Base-by-base conservation (phyloP, 108 stramenopile genomes). In the Cyclostephanos invisitatus region DNA sequence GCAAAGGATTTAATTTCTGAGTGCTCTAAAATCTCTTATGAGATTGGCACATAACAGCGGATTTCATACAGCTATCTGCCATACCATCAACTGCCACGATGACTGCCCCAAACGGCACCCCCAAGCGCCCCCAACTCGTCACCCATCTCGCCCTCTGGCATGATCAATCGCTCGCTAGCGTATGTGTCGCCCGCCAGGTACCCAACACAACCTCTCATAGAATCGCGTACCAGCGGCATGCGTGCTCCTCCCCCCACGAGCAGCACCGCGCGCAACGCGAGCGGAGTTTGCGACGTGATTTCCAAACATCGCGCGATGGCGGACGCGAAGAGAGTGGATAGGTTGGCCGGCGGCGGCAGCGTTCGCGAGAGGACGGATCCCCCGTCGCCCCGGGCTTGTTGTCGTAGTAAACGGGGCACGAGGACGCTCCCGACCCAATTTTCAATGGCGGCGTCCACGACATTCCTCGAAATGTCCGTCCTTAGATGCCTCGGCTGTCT, bases 171-270 rank as follows among this genome's bases (percentile, higher is more conserved):
- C 49, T 68, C 50, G 3, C 29, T 49, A 7, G 42, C 60, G 58
- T 64, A 78, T 1, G 55, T 28, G 20, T 73, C 78, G 15, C 79
- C 79, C 17, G 67, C 73, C 29, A 80, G 57, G 40, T 64, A 62
- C 27, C 48, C 79, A 21, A 65, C 64, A 7, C 61, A 67, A 10
- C 63, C 69, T 28, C 58, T 70, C 42, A 80, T 59, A 6, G 90
- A 62, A 2, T 68, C 25, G 68, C 79, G 73, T 20, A 87, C 73
- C 54, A 89, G 7, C 12, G 68, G 85, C 25, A 83, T 69, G 7
- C 78, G 68, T 10, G 86, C 59, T 56, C 84, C 88, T 21, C 91
- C 91, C 8, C 91, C 91, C 18, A 92, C 86, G 0, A 92, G 36
- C 42, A 92, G 37, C 8, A 92, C 64, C 24, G 73, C 82, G 38